Evolutionary conservation across 2,329 filamentous ascomycete species (phyloP).

Genomic region (Verticillium klebahnii): DNA sequence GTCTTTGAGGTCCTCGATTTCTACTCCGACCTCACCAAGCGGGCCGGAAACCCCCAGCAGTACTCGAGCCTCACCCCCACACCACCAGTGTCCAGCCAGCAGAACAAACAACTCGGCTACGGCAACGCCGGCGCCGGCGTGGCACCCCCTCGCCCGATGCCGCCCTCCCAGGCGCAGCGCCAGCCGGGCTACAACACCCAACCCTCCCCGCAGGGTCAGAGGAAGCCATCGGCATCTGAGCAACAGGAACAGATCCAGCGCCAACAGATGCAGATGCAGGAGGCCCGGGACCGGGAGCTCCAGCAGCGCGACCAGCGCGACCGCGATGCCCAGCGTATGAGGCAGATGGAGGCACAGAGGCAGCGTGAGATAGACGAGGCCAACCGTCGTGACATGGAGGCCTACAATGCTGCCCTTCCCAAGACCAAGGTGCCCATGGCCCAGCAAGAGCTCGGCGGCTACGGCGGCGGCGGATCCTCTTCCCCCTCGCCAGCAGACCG

Average conservation of each 20-base stretch:
- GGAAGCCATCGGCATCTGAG: constrained; percentile 40
- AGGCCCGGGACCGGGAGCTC: constrained; percentile 1
- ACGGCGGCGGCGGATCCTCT: constrained; percentile 45
- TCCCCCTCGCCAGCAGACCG: constrained; percentile 47
- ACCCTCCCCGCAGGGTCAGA: constrained; percentile 30
- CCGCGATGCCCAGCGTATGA: constrained; percentile 56
- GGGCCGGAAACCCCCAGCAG: constrained; percentile 64
- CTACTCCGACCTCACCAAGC: constrained; percentile 78
- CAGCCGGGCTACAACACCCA: constrained; percentile 35
- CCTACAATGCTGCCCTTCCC: constrained; percentile 84
- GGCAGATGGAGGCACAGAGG: constrained; percentile 54
- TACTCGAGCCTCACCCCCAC: constrained; percentile 67
- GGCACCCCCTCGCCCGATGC: constrained; percentile 64
- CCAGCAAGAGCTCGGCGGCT: constrained; percentile 84
- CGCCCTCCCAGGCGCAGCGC: constrained; percentile 39
- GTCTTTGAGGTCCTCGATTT: constrained; percentile 79
- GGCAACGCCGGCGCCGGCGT: constrained; percentile 52
- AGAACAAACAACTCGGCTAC: constrained; percentile 61
- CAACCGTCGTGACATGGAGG: constrained; percentile 71
- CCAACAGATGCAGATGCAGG: constrained; percentile 46
- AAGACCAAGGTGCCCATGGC: constrained; percentile 76
- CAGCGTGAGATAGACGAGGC: constrained; percentile 59
- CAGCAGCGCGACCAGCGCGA: constrained; percentile 2
- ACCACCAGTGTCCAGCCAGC: constrained; percentile 51
- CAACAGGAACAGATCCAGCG: constrained; percentile 50